phyloP scores from a whole-genome alignment of 2,329 filamentous ascomycete genomes.

The Phyllosticta capitalensis region DNA sequence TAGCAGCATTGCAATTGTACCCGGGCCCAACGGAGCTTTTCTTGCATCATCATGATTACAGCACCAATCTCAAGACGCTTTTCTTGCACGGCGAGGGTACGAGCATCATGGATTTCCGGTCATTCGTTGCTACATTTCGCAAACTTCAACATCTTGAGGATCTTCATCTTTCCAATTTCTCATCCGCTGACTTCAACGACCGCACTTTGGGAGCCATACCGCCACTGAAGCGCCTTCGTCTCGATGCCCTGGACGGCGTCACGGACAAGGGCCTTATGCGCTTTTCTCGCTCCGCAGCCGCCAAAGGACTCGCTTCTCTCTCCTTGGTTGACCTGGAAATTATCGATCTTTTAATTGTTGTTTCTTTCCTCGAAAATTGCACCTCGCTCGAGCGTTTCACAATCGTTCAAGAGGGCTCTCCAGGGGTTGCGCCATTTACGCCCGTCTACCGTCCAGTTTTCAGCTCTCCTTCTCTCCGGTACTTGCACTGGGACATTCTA shows the following conservation, averaged over 20 bases:
- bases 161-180: conserved; percentile 46
- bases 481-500: conserved; percentile 54
- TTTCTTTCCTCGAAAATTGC: conserved; percentile 42
- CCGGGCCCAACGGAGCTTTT: conserved; percentile 39
- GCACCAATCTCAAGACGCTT: conserved; percentile 44
- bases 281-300: conserved; percentile 39
- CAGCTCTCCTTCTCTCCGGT: conserved; percentile 39
- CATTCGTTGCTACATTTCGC: conserved; percentile 45
- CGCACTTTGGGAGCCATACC: conserved; percentile 45
- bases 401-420: conserved; percentile 43
- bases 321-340: conserved; percentile 46
- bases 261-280: conserved; percentile 46
- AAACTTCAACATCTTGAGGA: conserved; percentile 44
- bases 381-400: conserved; percentile 39
- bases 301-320: conserved; percentile 37
- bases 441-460: conserved; percentile 40
- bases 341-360: conserved; percentile 41
- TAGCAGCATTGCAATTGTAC: conserved; percentile 33
- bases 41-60: conserved; percentile 43
- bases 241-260: conserved; percentile 47
- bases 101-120: conserved; percentile 42
- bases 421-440: conserved; percentile 33
- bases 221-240: conserved; percentile 41
- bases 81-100: conserved; percentile 35
- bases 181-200: conserved; percentile 46